phyloP scores from a whole-genome alignment of 371 early-diverging fungal species.

The Phascolomyces articulosus region DNA sequence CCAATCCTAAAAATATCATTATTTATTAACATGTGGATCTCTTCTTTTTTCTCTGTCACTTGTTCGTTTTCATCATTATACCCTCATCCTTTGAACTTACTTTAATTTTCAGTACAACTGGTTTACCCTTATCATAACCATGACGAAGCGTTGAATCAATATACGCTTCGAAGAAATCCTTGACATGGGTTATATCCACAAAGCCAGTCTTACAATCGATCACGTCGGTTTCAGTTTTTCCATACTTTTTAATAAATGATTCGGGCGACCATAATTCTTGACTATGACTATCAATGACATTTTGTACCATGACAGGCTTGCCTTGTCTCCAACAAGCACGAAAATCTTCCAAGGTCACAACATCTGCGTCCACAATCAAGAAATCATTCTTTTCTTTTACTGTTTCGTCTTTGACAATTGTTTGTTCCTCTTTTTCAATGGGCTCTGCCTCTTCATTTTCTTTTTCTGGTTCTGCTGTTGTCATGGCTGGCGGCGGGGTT shows the following conservation, averaged over 20 bases:
- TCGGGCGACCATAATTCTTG: slow-evolving; percentile 42
- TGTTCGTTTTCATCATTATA: too few relatives aligned
- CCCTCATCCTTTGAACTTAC: slow-evolving; percentile 5
- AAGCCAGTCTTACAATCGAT: slow-evolving; percentile 42
- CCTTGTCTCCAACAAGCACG: slow-evolving; percentile 42
- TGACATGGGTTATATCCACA: slow-evolving; percentile 19
- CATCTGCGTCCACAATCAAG: not conserved
- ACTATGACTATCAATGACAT: slow-evolving; percentile 18
- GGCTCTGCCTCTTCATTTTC: too few relatives aligned
- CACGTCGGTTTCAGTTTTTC: slow-evolving; percentile 34
- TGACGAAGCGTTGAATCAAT: slow-evolving; percentile 13
- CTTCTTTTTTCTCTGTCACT: too few relatives aligned
- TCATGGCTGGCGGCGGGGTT: too few relatives aligned
- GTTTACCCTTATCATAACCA: not conserved
- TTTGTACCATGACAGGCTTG: slow-evolving; percentile 38
- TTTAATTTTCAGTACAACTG: slow-evolving; percentile 42
- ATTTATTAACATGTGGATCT: too few relatives aligned
- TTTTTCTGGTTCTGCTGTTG: too few relatives aligned
- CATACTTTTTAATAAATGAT: slow-evolving; percentile 37
- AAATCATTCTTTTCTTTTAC: not conserved
- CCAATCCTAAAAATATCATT: slow-evolving; percentile 60
- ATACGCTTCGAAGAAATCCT: slow-evolving; percentile 51
- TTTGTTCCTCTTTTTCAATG: too few relatives aligned
- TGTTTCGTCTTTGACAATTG: not conserved
- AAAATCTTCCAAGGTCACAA: slow-evolving; percentile 30